Percentiles rank a stretch among this genome's conserved stretches.
Conservation (phyloP, 2,329 filamentous ascomycete genomes). For the Trichophaea hybrida region DNA sequence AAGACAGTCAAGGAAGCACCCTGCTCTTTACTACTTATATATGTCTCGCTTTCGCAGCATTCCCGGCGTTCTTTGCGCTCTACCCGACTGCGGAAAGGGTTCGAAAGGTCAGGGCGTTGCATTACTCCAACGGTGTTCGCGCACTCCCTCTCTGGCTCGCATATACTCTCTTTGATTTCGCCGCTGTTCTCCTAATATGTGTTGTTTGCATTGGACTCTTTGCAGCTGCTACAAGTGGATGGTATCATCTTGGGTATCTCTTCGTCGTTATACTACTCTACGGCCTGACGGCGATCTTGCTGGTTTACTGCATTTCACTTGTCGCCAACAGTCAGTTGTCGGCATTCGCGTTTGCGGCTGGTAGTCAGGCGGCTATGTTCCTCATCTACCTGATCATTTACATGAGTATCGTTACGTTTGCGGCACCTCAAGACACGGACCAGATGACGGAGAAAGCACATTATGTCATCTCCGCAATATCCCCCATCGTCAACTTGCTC, state of each 20-base stretch:
- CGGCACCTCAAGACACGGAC: constrained; percentile 55
- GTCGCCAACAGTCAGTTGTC: constrained; percentile 58
- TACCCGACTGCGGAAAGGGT: constrained; percentile 78
- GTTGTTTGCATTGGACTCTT: constrained; percentile 54
- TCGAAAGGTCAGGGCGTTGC: constrained; percentile 62
- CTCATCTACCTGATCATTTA: constrained; percentile 59
- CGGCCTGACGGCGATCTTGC: constrained; percentile 59
- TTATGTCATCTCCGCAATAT: constrained; percentile 57
- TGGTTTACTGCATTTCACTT: constrained; percentile 70
- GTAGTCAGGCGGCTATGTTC: constrained; percentile 50
- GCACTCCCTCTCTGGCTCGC: constrained; percentile 73
- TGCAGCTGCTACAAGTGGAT: constrained; percentile 46
- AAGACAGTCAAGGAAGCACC: constrained; percentile 6
- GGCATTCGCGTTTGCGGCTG: constrained; percentile 70
- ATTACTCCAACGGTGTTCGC: constrained; percentile 84
- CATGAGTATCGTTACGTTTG: constrained; percentile 58
- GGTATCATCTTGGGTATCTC: constrained; percentile 66
- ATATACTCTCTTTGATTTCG: constrained; percentile 60
- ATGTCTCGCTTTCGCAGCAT: constrained; percentile 43
- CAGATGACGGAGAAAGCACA: constrained; percentile 52
- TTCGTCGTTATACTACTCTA: constrained; percentile 72
- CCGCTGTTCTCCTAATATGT: constrained; percentile 44
- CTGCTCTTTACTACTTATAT: constrained; percentile 52
- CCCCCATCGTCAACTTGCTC: constrained; percentile 62
- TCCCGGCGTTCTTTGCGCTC: constrained; percentile 67